phyloP scores from a whole-genome alignment of 768 basidiomycete species.

The Trametes cingulata region DNA sequence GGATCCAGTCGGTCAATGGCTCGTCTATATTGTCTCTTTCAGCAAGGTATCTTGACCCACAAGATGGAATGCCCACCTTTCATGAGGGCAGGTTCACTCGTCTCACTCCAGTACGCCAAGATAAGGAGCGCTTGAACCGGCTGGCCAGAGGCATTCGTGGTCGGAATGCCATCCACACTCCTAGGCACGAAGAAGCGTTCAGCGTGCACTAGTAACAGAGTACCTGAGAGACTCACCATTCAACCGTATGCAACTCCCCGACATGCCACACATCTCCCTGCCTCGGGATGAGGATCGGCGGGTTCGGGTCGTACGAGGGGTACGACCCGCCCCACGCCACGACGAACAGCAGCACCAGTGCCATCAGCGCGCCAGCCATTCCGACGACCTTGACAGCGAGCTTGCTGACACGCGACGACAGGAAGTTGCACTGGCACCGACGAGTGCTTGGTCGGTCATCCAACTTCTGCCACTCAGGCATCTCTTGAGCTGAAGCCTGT shows the following conservation, averaged over 20 bases:
- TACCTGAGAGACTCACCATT: constrained; percentile 3
- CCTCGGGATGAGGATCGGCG: constrained; percentile 9
- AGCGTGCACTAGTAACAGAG: neutral
- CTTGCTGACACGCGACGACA: constrained; percentile 2
- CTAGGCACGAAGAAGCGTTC: neutral
- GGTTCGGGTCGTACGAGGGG: constrained; percentile 8
- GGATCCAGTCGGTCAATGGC: constrained; percentile 16
- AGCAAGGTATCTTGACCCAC: neutral
- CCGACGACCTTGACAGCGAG: neutral
- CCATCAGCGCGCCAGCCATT: neutral
- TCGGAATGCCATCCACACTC: constrained; percentile 8
- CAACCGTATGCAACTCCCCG: constrained; percentile 18
- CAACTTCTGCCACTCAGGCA: neutral
- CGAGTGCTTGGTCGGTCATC: neutral
- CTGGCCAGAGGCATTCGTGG: constrained; percentile 11
- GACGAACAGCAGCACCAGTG: constrained; percentile 4
- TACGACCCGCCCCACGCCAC: constrained; percentile 12
- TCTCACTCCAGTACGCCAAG: constrained; percentile 7
- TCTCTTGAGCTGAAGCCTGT: neutral
- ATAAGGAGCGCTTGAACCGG: constrained; percentile 5
- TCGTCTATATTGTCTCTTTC: neutral
- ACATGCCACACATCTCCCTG: constrained; percentile 18
- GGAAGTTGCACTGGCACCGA: neutral
- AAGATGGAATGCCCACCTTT: neutral
- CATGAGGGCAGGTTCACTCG: constrained; percentile 7